phyloP scores from a whole-genome alignment of 768 basidiomycete genomes.

The Dioszegia aurantiaca region DNA sequence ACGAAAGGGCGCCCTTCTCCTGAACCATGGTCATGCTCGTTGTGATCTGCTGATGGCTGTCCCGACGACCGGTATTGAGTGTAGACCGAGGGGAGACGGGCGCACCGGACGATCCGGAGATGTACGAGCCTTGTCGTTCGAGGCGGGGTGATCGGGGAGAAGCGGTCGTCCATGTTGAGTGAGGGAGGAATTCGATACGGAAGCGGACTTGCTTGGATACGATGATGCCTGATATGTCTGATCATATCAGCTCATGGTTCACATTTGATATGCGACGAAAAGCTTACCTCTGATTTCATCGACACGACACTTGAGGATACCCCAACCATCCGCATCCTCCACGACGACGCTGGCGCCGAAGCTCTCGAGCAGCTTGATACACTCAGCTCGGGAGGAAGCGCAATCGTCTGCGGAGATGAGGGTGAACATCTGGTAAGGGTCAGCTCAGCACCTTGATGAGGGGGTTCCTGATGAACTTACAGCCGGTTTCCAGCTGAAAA shows the following conservation, averaged over 20 bases:
- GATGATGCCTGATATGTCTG: constrained; percentile 55
- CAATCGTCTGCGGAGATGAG: constrained; percentile 52
- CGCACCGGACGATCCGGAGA: neutral
- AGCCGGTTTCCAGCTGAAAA: constrained; percentile 76
- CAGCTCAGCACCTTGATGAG: neutral
- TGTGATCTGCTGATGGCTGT: constrained; percentile 31
- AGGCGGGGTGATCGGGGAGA: constrained; percentile 10
- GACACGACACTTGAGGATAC: constrained; percentile 71
- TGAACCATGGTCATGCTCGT: constrained; percentile 68
- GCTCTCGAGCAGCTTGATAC: constrained; percentile 67
- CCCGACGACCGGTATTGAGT: constrained; percentile 4
- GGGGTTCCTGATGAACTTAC: constrained; percentile 22
- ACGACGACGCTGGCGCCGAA: constrained; percentile 70
- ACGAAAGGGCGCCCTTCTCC: constrained; percentile 79
- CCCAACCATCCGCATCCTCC: constrained; percentile 63
- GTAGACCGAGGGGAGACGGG: constrained; percentile 10
- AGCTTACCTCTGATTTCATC: constrained; percentile 61
- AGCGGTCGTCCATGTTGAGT: constrained; percentile 24
- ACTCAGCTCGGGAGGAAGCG: constrained; percentile 69
- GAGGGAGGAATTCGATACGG: constrained; percentile 68
- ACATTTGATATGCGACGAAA: neutral
- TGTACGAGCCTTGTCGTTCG: constrained; percentile 11
- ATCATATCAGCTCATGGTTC: constrained; percentile 54
- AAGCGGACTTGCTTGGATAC: constrained; percentile 72
- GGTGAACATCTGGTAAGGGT: constrained; percentile 43